Conservation (phyloP, 208 protist species). For the Crithidia expoeki region DNA sequence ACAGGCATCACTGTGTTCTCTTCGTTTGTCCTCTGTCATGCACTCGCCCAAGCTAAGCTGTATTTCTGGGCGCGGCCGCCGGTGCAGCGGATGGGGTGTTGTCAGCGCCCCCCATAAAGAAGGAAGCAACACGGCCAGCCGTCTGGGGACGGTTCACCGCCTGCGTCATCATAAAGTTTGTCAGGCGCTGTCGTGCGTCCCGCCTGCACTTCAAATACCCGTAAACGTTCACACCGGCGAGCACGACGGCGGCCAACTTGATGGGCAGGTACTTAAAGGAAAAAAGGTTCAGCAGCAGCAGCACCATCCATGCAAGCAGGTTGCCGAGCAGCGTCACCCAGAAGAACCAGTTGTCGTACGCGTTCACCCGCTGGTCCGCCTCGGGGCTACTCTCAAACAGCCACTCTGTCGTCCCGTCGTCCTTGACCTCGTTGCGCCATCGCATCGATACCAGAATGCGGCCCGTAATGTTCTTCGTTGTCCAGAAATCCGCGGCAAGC, state of each 20-base stretch:
- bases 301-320: slow-evolving; percentile 56
- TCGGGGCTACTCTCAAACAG: slow-evolving; percentile 92
- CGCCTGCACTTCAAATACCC: slow-evolving; percentile 88
- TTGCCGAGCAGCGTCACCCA: slow-evolving; percentile 65
- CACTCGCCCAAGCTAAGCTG: neutral
- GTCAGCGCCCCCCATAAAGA: slow-evolving; percentile 24
- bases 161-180: slow-evolving; percentile 61
- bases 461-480: slow-evolving; percentile 95
- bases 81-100: neutral
- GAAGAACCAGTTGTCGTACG: slow-evolving; percentile 88
- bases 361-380: slow-evolving; percentile 62
- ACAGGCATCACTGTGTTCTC: neutral
- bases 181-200: slow-evolving; percentile 68
- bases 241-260: slow-evolving; percentile 53
- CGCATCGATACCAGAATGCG: slow-evolving; percentile 93
- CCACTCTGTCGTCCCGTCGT: slow-evolving; percentile 93
- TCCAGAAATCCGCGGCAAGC: slow-evolving; percentile 94
- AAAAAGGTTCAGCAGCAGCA: slow-evolving; percentile 81
- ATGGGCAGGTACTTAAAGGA: slow-evolving; percentile 68
- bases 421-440: slow-evolving; percentile 95
- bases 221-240: slow-evolving; percentile 71
- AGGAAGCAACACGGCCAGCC: slow-evolving; percentile 47
- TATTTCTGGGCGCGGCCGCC: neutral
- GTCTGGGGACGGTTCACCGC: slow-evolving; percentile 53
- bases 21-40: neutral